Base-by-base conservation (phyloP, 257 asterid genomes). In the Eucommia ulmoides region DNA sequence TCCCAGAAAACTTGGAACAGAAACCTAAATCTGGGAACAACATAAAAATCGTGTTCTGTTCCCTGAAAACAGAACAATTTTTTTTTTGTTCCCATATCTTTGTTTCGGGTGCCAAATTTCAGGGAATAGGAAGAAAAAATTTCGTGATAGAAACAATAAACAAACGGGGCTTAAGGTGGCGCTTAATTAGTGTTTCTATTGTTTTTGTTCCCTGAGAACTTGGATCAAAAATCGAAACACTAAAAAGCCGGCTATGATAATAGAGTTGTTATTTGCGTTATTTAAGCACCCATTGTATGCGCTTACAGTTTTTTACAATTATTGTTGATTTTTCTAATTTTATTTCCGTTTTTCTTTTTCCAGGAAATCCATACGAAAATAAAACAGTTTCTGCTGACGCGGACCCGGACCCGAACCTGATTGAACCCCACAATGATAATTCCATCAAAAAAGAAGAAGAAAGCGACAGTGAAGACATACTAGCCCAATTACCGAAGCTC, bases 401-500 rank as follows among this genome's bases (percentile, higher is more conserved):
- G 3, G 16, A 35, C 44, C n/a, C 44, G 16, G 3, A 15, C 44
- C 2, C 3, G 11, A 35, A 18, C 1, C 44, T 35, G 16, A 35
- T 35, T 15, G 44, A 18, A 35, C n/a, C n/a, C 1, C n/a, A 9
- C 19, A 49, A 22, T 18, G 22, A 20, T 19, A 21, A 8, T 10
- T 17, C 23, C 21, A 23, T 19, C 18, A 22, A 53, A 15, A 38
- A 44, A 45, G 24, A 3, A 24, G 33, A 44, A 19, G 8, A 20
- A 0, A 22, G 50, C 23, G 17, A 54, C 38, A 62, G 41, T 22
- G 57, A 49, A 20, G 55, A 48, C 56, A 55, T 65, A n/a, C 58
- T 60, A 52, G 41, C 24, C 24, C 8, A 38, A 38, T 51, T 62
- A 23, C 73, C 67, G 3, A 71, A 62, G 61, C 55, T 66, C 15